phyloP scores from a whole-genome alignment of 495 filamentous ascomycete genomes.

The Penicillium maclennaniae region DNA sequence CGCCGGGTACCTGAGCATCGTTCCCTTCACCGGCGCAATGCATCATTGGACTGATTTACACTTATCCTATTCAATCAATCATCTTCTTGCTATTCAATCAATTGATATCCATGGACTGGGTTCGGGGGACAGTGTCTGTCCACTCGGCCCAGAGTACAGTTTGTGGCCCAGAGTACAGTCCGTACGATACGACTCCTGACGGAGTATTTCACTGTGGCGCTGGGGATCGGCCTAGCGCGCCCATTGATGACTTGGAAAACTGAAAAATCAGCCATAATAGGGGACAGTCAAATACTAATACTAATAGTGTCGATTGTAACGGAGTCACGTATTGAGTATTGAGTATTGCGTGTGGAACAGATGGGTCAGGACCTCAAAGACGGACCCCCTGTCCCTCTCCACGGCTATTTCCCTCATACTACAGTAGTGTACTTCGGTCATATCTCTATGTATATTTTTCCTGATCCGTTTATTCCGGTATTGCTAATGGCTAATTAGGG shows the following conservation, averaged over 20 bases:
- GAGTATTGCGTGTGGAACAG: constrained; percentile 2
- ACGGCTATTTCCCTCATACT: background rate
- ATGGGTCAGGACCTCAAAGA: constrained; percentile 8
- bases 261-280: background rate
- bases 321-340: background rate
- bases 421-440: background rate
- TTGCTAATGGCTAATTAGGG: background rate
- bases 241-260: background rate
- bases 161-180: background rate
- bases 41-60: background rate
- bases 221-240: background rate
- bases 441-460: background rate
- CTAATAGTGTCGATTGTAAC: background rate
- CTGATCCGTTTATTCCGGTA: background rate
- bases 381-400: background rate
- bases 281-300: background rate
- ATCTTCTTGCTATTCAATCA: no score
- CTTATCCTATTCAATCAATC: background rate
- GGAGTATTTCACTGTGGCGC: background rate
- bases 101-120: no score
- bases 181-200: background rate
- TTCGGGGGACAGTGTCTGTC: no score
- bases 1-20: constrained; percentile 1
- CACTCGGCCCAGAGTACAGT: background rate
- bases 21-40: constrained; percentile 1